These are phyloP conservation scores for Nicotiana obtusifolia DNA, from an alignment of 257 asterid genomes.

Conservation along the genomic window DNA sequence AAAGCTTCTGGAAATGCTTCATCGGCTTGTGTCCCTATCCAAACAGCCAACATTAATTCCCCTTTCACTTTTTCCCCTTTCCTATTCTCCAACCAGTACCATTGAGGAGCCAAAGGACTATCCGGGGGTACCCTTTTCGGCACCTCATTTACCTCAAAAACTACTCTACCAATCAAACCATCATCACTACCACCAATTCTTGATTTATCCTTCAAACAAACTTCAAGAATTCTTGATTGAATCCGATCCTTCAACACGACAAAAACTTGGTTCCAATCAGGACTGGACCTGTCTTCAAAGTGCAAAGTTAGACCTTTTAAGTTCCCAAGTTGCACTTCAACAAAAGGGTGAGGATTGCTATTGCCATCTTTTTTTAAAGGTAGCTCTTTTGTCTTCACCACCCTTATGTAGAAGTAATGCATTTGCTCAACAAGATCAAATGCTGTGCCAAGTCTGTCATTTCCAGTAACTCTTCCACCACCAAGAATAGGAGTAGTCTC, in stretches of 20 bases:
- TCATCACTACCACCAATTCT: conserved; percentile 42
- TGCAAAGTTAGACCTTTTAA: conserved; percentile 44
- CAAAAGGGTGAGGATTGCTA: conserved; percentile 44
- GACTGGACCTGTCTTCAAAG: conserved; percentile 33
- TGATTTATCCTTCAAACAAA: conserved; percentile 54
- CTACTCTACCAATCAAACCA: conserved; percentile 49
- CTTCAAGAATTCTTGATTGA: conserved; percentile 50
- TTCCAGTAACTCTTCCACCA: conserved; percentile 59
- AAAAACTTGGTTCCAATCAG: conserved; percentile 85
- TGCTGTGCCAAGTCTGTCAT: conserved; percentile 56
- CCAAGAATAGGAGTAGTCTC: conserved; percentile 87
- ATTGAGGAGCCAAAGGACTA: conserved; percentile 89
- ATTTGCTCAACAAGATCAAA: conserved; percentile 87
- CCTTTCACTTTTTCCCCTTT: conserved; percentile 53
- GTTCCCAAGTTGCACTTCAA: conserved; percentile 67
- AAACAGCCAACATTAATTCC: conserved; percentile 71
- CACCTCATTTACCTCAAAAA: conserved; percentile 55
- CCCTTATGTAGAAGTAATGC: conserved; percentile 65
- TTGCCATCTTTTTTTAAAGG: conserved; percentile 33
- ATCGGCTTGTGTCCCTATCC: conserved; percentile 94
- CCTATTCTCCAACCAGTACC: conserved; percentile 66
- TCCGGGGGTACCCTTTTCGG: conserved; percentile 93
- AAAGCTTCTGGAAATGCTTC: conserved; percentile 88
- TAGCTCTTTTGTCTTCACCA: conserved; percentile 64
- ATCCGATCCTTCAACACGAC: conserved; percentile 47